Percentiles rank a stretch among this genome's conserved stretches.
phyloP scores from a whole-genome alignment of 2,329 filamentous ascomycete species.

The Ascochyta lentis region DNA sequence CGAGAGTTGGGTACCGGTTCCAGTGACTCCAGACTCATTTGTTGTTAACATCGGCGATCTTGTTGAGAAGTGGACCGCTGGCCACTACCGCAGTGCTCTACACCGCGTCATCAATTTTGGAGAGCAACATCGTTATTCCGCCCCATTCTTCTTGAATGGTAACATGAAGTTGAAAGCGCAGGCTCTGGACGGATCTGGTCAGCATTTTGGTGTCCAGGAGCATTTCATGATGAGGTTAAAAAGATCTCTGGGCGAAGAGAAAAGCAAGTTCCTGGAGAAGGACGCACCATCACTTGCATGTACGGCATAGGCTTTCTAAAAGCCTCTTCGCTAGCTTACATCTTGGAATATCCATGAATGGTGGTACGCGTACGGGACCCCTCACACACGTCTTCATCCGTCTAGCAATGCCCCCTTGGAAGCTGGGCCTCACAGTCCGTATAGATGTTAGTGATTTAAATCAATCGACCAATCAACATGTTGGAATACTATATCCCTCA shows the following conservation, averaged over 20 bases:
- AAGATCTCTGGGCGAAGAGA: slow-evolving; percentile 3
- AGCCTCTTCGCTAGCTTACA: too few species aligned
- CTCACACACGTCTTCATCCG: too few species aligned
- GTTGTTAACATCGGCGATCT: slow-evolving; percentile 20
- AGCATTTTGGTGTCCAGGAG: not conserved
- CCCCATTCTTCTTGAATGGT: slow-evolving; percentile 5
- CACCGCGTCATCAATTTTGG: slow-evolving; percentile 18
- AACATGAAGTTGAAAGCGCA: not conserved
- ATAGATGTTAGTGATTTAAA: too few species aligned
- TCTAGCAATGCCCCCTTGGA: too few species aligned
- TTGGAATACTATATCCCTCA: too few species aligned
- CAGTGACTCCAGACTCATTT: slow-evolving; percentile 7
- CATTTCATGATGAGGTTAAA: slow-evolving; percentile 9
- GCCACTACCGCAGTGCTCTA: slow-evolving; percentile 14
- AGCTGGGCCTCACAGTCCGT: too few species aligned
- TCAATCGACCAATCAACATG: too few species aligned
- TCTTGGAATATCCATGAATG: too few species aligned
- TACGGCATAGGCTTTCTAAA: not conserved
- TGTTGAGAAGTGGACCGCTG: slow-evolving; percentile 16
- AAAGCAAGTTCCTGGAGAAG: slow-evolving; percentile 6
- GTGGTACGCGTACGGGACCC: too few species aligned
- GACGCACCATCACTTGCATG: not conserved
- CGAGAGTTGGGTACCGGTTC: slow-evolving; percentile 13
- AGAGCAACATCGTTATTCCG: slow-evolving; percentile 3
- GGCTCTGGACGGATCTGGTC: slow-evolving; percentile 1